Base-by-base conservation (phyloP, 345 rosid genomes). In the Bruguiera parviflora region DNA sequence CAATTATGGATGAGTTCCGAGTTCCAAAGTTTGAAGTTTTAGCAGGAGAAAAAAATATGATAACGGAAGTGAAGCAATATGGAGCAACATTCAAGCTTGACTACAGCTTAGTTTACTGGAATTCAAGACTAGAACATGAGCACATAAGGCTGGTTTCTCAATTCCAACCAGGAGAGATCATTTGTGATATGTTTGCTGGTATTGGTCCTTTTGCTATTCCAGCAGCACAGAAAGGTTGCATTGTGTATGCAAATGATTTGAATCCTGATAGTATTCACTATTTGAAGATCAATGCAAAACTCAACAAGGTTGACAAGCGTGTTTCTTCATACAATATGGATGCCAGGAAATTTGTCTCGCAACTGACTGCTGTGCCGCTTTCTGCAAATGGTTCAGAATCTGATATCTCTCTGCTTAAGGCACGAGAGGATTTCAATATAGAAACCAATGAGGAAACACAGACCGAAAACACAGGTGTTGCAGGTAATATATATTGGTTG, bases 181-280 rank as follows among this genome's bases (percentile, higher is more conserved):
- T 94, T 52, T 94, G 96, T 84, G 97, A 94, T 77, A 88, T 91
- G 97, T 91, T 91, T 85, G 87, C 98, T 73, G 98, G 97, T 53
- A 86, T 94, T 75, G 98, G 97, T 58, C 98, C 98, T 64, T 94
- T 91, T 78, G 93, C 96, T 57, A 86, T 94, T 78, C 96, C 97
- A 61, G 97, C 97, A 47, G 96, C 95, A 51, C 96, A 86, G 51
- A 91, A 84, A 76, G 97, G 98, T 59, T 94, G 98, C 78, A 65
- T 84, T 10, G 95, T 94, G 66, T 83, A 85, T 84, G 96, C 98
- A 75, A 89, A 94, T 77, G 98, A 94, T 79, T 72, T 91, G 64
- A 91, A 94, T 67, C 95, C 95, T 21, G 92, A 86, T 63, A 94
- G 98, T 71, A 71, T 84, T 66, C 89, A 65, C 52, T 91, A 88